Evolutionary conservation across 2,329 filamentous ascomycete species (phyloP).

Genomic region (Emmonsiellopsis sp.): DNA sequence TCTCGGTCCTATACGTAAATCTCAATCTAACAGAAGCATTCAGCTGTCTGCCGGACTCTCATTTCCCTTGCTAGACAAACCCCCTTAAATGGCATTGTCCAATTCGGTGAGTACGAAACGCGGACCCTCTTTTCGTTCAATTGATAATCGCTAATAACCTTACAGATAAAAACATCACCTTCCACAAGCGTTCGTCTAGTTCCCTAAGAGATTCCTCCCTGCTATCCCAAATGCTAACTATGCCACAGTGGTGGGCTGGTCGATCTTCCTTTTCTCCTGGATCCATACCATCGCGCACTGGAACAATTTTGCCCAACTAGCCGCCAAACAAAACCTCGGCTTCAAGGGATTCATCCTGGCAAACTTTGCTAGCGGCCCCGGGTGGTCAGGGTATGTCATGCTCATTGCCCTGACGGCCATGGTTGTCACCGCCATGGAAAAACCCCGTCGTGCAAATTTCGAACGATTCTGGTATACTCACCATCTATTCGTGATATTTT

Average conservation of each 20-base stretch:
- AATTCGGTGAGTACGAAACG: constrained; percentile 43
- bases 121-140: background rate
- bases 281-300: constrained; percentile 79
- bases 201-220: background rate
- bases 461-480: constrained; percentile 89
- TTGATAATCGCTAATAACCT: background rate
- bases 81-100: constrained; percentile 75
- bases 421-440: constrained; percentile 67
- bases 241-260: constrained; percentile 60
- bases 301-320: constrained; percentile 75
- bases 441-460: constrained; percentile 69
- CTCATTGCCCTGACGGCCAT: constrained; percentile 69
- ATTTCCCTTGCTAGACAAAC: constrained; percentile 74
- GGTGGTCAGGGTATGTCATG: constrained; percentile 84
- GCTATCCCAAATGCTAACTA: constrained; percentile 4
- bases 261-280: constrained; percentile 81
- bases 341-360: constrained; percentile 69
- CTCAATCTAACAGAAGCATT: constrained; percentile 6
- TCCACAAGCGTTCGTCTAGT: constrained; percentile 55
- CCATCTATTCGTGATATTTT: constrained; percentile 81
- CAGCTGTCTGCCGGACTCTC: constrained; percentile 68
- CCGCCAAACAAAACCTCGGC: constrained; percentile 65
- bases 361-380: constrained; percentile 70
- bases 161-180: constrained; percentile 73
- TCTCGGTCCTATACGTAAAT: background rate